phyloP scores from a whole-genome alignment of 208 protist genomes.

The Acanthamoeba culbertsoni region DNA sequence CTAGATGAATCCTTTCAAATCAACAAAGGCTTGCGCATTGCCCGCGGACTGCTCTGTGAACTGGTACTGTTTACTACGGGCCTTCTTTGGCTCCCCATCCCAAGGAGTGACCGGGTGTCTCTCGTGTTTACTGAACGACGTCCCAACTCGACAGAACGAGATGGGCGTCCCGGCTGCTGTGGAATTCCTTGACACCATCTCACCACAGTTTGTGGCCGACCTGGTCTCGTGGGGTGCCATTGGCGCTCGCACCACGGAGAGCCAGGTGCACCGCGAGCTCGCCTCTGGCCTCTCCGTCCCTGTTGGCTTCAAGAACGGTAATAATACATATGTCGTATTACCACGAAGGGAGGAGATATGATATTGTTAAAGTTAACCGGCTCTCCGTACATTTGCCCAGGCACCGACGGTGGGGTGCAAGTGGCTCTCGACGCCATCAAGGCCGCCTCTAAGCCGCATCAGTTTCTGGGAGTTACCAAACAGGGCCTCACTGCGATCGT shows the following conservation, averaged over 20 bases:
- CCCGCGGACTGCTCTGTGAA: constrained; percentile 65
- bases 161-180: constrained; percentile 79
- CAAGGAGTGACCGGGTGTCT: too few relatives aligned
- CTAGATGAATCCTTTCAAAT: constrained; percentile 78
- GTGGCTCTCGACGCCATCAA: constrained; percentile 80
- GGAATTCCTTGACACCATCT: constrained; percentile 87
- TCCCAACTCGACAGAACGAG: constrained; percentile 66
- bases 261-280: constrained; percentile 78
- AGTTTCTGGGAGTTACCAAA: constrained; percentile 81
- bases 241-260: constrained; percentile 84
- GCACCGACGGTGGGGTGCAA: constrained; percentile 78
- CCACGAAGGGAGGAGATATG: neutral
- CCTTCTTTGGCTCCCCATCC: neutral
- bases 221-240: constrained; percentile 82
- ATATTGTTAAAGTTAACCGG: neutral
- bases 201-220: constrained; percentile 85
- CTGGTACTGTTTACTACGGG: constrained; percentile 48
- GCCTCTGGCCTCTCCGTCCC: constrained; percentile 84
- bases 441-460: constrained; percentile 68
- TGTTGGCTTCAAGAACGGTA: constrained; percentile 86
- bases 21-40: constrained; percentile 75
- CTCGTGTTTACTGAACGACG: too few relatives aligned
- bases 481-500: constrained; percentile 81
- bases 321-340: neutral
- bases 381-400: neutral